Evolutionary conservation across 2,329 filamentous ascomycete genomes (phyloP), one percentile per base, ranked within the genome.

Genomic region (Berkeleyomyces basicola): DNA sequence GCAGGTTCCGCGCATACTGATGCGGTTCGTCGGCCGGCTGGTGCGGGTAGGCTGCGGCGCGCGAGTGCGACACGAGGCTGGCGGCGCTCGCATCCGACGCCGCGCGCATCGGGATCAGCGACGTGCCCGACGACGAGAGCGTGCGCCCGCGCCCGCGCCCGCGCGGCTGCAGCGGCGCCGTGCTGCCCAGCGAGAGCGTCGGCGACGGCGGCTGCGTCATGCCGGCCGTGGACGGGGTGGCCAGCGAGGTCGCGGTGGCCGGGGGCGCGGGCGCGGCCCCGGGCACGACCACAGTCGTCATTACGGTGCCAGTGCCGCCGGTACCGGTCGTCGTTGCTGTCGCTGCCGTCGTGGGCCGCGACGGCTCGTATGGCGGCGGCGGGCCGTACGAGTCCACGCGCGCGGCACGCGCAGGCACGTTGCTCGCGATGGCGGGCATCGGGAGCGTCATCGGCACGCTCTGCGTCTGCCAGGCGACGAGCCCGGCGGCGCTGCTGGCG

Each of bases 321-420:
- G 55, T n/a, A n/a, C n/a, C 36, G 16, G 39, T n/a, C 43, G 57
- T 31, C 3, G 57, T 44, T n/a, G 39, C 39, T 14, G 57, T 44
- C 14, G 55, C 6, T 39, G 63, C 7, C 55, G 63, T 31, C 59
- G 58, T 16, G 58, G 63, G 44, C 42, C 43, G 37, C 14, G 63
- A 62, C 2, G 63, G 63, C 43, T 65, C 60, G 39, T 65, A 65
- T 11, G 63, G 63, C 39, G 63, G 63, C 7, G 63, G 63, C 7
- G 63, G 63, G 49, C 61, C 61, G 23, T 57, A 62, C 9, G 51
- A 51, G 36, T 62, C 61, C 16, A 58, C 23, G 39, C 16, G 39
- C 7, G 49, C n/a, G 33, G 49, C 10, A 5, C 11, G 23, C 14
- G 49, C 9, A 5, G 49, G 7, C 9, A 33, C 10, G 10, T 9